phyloP scores from a whole-genome alignment of 177 flowering plant species.

The Vitis hybrid region DNA sequence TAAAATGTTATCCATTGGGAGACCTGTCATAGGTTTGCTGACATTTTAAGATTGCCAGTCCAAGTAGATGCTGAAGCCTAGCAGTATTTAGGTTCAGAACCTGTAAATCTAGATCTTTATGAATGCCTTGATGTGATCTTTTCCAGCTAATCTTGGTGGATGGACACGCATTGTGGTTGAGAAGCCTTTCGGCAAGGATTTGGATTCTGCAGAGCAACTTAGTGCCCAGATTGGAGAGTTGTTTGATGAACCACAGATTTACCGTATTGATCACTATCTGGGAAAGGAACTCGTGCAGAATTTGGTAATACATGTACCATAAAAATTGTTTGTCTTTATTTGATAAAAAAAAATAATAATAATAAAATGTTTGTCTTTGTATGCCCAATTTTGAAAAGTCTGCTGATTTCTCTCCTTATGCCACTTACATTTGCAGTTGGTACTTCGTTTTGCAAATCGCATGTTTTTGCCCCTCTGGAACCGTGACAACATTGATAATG shows the following conservation, averaged over 20 bases:
- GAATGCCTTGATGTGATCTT: background rate
- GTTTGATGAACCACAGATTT: constrained; percentile 86
- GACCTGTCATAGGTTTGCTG: too few species aligned
- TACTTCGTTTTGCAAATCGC: constrained; percentile 98
- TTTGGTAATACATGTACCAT: constrained; percentile 48
- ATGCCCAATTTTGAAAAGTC: background rate
- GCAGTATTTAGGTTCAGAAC: background rate
- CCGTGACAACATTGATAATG: constrained; percentile 86
- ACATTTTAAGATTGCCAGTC: too few species aligned
- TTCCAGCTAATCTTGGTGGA: constrained; percentile 85
- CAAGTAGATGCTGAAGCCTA: background rate
- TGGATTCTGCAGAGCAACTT: constrained; percentile 78
- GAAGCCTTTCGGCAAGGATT: constrained; percentile 97
- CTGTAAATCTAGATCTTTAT: background rate
- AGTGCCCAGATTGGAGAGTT: constrained; percentile 87
- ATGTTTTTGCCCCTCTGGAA: constrained; percentile 95
- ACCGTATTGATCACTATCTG: constrained; percentile 98
- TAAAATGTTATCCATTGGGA: too few species aligned
- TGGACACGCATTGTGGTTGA: constrained; percentile 98
- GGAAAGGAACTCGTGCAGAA: constrained; percentile 99
- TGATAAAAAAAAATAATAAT: too few species aligned
- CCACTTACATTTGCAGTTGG: constrained; percentile 61
- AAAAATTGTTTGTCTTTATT: background rate
- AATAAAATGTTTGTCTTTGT: background rate
- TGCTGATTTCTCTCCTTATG: constrained; percentile 7